phyloP scores from a whole-genome alignment of 2,329 filamentous ascomycete genomes.

The Ophioceras dolichostomum region DNA sequence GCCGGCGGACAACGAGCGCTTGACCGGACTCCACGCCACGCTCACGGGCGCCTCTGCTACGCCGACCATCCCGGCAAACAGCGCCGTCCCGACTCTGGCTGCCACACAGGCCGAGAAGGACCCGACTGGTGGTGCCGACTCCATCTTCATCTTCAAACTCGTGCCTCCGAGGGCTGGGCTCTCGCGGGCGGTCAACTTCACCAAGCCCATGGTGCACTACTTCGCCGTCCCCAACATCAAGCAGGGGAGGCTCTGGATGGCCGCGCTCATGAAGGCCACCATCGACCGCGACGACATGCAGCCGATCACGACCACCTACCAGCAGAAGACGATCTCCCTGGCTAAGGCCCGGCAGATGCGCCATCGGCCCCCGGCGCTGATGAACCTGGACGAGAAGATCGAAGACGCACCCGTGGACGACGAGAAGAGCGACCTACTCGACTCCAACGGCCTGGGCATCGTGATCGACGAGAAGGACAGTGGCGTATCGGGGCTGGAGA shows the following conservation, averaged over 20 bases:
- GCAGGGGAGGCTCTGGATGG: conserved; percentile 93
- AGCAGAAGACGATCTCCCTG: conserved; percentile 91
- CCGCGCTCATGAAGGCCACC: conserved; percentile 94
- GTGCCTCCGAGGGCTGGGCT: conserved; percentile 80
- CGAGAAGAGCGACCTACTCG: conserved; percentile 11
- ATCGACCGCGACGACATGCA: conserved; percentile 82
- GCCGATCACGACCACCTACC: conserved; percentile 81
- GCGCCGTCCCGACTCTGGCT: conserved; percentile 31
- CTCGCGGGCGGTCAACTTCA: conserved; percentile 89
- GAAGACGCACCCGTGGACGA: conserved; percentile 9
- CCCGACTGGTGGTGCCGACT: conserved; percentile 29
- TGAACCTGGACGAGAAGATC: conserved; percentile 49
- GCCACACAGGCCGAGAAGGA: conserved; percentile 37
- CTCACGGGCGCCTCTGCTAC: conserved; percentile 74
- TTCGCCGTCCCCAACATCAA: conserved; percentile 89
- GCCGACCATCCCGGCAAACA: conserved; percentile 40
- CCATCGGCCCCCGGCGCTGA: conserved; percentile 79
- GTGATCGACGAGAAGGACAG: conserved; percentile 25
- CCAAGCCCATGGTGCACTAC: conserved; percentile 93
- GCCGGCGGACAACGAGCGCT: conserved; percentile 78
- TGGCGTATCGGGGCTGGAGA: conserved; percentile 22
- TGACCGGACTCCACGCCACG: conserved; percentile 84
- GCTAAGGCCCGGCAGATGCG: conserved; percentile 79
- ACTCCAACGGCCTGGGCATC: conserved; percentile 21
- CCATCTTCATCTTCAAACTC: conserved; percentile 96